Conservation (phyloP, 1,284 basidiomycete species). For the Trichosporon asahii region DNA sequence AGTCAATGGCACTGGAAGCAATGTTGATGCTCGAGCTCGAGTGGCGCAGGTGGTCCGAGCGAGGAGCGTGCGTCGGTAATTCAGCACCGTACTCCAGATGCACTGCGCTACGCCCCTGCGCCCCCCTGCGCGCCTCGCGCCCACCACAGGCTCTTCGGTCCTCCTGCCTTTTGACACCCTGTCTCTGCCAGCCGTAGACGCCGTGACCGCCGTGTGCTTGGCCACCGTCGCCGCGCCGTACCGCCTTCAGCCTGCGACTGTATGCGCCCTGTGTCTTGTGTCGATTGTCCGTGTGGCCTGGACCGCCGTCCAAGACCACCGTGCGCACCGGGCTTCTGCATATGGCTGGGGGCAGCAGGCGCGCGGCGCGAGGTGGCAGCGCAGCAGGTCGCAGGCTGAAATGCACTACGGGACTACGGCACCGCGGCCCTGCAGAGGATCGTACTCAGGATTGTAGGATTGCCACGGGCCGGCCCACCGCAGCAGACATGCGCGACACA, state of each 20-base stretch:
- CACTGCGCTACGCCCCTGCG: neutral
- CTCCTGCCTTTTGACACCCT: neutral
- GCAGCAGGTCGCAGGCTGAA: neutral
- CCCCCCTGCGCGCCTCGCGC: neutral
- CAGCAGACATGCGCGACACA: neutral
- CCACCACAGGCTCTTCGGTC: too few relatives aligned
- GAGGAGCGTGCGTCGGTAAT: neutral
- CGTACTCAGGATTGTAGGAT: neutral
- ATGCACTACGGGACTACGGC: neutral
- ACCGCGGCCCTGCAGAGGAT: neutral
- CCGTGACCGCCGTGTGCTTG: neutral
- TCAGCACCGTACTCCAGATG: neutral
- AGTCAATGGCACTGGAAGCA: neutral
- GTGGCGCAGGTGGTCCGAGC: neutral
- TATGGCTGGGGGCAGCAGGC: neutral
- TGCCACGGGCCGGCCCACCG: neutral
- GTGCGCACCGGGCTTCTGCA: neutral
- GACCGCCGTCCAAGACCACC: neutral
- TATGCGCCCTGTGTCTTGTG: neutral
- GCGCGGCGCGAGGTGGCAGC: neutral
- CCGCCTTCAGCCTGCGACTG: neutral
- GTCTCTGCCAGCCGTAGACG: neutral
- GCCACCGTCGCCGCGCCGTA: neutral
- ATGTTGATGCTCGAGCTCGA: neutral
- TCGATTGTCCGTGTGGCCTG: slow-evolving; percentile 1